These are phyloP conservation scores for Medicago arabica DNA, from an alignment of 306 rosid species.

Conservation along the genomic window DNA sequence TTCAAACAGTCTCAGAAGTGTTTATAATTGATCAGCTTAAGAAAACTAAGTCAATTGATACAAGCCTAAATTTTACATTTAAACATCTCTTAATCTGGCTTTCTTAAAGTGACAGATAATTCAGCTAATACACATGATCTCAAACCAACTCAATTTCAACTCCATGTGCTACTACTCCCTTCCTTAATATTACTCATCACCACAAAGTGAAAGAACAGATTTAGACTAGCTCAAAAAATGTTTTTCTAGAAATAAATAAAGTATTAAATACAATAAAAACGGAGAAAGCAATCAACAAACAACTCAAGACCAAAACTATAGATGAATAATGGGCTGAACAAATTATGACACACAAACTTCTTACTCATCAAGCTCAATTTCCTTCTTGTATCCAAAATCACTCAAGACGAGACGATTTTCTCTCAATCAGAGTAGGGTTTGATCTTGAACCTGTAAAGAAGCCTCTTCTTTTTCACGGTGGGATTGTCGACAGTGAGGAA, in stretches of 20 bases:
- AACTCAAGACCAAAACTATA: conserved; percentile 44
- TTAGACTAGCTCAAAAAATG: conserved; percentile 32
- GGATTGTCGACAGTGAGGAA: conserved; percentile 86
- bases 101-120: conserved; percentile 22
- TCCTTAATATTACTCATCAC: conserved; percentile 30
- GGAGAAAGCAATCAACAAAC: conserved; percentile 50
- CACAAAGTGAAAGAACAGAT: conserved; percentile 44
- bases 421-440: conserved; percentile 64
- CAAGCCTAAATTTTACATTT: conserved; percentile 43
- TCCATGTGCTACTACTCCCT: conserved; percentile 37
- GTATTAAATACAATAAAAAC: conserved; percentile 37
- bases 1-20: not conserved
- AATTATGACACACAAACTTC: conserved; percentile 43
- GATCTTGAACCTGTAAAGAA: conserved; percentile 93
- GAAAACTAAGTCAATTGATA: not conserved
- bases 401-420: conserved; percentile 3
- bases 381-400: conserved; percentile 28
- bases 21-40: no score
- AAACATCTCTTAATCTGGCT: conserved; percentile 22
- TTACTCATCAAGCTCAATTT: conserved; percentile 40
- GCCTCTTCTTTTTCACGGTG: conserved; percentile 77
- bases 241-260: conserved; percentile 19
- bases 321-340: conserved; percentile 40
- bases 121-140: conserved; percentile 36
- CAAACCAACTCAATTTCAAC: conserved; percentile 41